Percentiles rank a stretch among this genome's conserved stretches.
Evolutionary conservation across 192 early-diverging fungal genomes (phyloP).

Genomic region (Umbelopsis ramanniana): DNA sequence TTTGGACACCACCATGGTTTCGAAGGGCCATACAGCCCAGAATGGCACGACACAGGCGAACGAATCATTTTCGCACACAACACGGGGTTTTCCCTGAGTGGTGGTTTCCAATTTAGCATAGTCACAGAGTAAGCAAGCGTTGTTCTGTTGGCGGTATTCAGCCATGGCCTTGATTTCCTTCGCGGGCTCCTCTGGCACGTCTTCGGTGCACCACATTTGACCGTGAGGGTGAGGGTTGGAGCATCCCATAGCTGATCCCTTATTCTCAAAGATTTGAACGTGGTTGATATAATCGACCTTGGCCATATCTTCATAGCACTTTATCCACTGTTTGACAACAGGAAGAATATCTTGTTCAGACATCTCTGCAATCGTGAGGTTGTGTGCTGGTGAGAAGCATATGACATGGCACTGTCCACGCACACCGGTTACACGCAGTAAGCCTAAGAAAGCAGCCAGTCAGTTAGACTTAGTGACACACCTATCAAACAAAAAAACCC

Average conservation of each 20-base stretch:
- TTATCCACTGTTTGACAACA: slow-evolving; percentile 78
- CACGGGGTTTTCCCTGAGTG: slow-evolving; percentile 51
- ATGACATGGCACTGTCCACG: slow-evolving; percentile 86
- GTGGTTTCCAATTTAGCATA: slow-evolving; percentile 68
- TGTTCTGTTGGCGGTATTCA: slow-evolving; percentile 60
- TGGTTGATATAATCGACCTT: slow-evolving; percentile 65
- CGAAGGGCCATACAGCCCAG: slow-evolving; percentile 98
- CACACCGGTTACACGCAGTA: slow-evolving; percentile 64
- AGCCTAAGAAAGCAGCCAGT: background rate
- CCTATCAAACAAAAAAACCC: background rate
- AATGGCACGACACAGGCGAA: slow-evolving; percentile 91
- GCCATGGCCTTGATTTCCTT: slow-evolving; percentile 72
- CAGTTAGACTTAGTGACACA: background rate
- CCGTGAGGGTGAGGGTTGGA: slow-evolving; percentile 97
- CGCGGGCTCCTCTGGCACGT: slow-evolving; percentile 80
- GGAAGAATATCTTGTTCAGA: slow-evolving; percentile 58
- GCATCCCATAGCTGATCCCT: slow-evolving; percentile 96
- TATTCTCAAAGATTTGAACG: slow-evolving; percentile 98
- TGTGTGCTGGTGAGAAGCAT: slow-evolving; percentile 92
- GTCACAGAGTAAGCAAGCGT: slow-evolving; percentile 82
- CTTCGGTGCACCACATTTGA: slow-evolving; percentile 90
- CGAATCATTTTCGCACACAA: slow-evolving; percentile 80
- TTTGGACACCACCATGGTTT: slow-evolving; percentile 84
- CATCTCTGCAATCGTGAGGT: slow-evolving; percentile 91
- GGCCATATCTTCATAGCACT: slow-evolving; percentile 60